Base-by-base conservation (phyloP, 2,329 filamentous ascomycete genomes). In the Phaeomoniella chlamydospora region DNA sequence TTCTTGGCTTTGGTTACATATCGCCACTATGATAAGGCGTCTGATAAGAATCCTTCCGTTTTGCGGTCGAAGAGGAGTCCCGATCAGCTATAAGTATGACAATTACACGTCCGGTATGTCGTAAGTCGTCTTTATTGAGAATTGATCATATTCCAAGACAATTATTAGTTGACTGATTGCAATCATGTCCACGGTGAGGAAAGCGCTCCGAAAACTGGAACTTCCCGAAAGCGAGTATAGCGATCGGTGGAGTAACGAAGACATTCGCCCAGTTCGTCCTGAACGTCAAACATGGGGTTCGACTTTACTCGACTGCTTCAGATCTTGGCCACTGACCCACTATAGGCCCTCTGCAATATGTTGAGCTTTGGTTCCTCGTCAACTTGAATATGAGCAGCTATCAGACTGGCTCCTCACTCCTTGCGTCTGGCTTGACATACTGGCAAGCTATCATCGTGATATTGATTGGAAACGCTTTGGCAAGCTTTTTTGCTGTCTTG, bases 401-500 rank as follows among this genome's bases (percentile, higher is more conserved):
- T 14, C 36, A 41, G 30, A 42, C 40, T 14, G 40, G 40, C 18
- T 41, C 39, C n/a, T 26, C 22, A 26, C 22, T 26, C 22, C 6
- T 26, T 26, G 22, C 22, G 22, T 9, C 22, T 26, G 22, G 22
- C 6, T 9, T 26, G 22, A 26, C 22, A 1, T 54, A 49, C 50
- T 53, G 51, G 50, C 50, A 56, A 39, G 49, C 53, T 2, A 40
- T 54, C 18, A 45, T 53, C 33, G 49, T 47, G 15, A 53, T 52
- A 37, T 35, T 54, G 10, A 37, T 49, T 29, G 49, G 51, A n/a
- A 50, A 54, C 19, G 32, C 59, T 2, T 41, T 67, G 4, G 61
- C 62, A 0, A 56, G 57, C 0, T 44, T 41, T 0, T 55, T 57
- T 2, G 48, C 64, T n/a, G 46, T 65, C 9, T 38, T 61, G 19